Conservation (phyloP, 1,139 yeast species). For the Debaryomycetaceae sp. region DNA sequence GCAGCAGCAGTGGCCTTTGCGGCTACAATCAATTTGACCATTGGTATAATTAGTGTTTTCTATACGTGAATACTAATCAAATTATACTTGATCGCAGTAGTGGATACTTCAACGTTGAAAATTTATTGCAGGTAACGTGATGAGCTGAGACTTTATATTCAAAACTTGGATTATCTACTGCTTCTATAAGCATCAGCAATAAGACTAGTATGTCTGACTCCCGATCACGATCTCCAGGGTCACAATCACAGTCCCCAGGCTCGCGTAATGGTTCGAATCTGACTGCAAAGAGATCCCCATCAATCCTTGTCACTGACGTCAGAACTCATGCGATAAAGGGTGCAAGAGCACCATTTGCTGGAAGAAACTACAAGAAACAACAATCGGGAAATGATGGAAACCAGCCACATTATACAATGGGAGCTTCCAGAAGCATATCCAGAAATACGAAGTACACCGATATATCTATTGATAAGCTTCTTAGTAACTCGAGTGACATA, state of each 20-base stretch:
- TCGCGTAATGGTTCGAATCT: conserved; percentile 30
- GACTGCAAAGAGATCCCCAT: conserved; percentile 87
- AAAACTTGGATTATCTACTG: background rate
- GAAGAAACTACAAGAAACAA: conserved; percentile 45
- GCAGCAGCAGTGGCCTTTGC: conserved; percentile 84
- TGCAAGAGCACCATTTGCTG: conserved; percentile 84
- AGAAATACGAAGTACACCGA: conserved; percentile 54
- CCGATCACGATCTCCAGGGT: background rate
- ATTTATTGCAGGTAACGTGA: background rate
- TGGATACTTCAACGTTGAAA: no score
- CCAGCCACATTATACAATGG: conserved; percentile 11
- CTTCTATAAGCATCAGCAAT: background rate
- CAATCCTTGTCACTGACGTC: conserved; percentile 87
- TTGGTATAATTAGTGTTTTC: background rate
- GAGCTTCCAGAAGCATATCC: conserved; percentile 25
- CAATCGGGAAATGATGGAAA: conserved; percentile 23
- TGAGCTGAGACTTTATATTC: background rate
- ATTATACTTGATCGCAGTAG: no score
- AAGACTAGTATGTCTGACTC: background rate
- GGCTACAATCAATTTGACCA: conserved; percentile 54
- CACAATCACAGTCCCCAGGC: background rate
- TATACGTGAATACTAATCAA: no score
- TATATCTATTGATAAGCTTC: conserved; percentile 65
- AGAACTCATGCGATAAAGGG: conserved; percentile 57
- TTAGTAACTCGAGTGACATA: conserved; percentile 76